Evolutionary conservation across 2,329 filamentous ascomycete genomes (phyloP).

Genomic region (Aureobasidium namibiae): DNA sequence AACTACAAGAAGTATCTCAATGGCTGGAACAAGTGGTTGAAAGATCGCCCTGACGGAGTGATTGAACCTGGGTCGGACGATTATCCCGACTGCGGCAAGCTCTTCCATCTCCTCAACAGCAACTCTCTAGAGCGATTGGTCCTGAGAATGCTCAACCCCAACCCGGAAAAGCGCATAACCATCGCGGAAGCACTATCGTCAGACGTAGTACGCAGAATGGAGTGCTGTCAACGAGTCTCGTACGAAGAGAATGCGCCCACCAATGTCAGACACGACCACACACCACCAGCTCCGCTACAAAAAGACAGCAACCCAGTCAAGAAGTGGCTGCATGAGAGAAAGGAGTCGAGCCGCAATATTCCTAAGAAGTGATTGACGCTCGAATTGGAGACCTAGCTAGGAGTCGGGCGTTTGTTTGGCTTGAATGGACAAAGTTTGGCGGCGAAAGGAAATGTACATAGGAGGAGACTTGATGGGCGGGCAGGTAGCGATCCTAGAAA

Average conservation of each 20-base stretch:
- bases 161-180: slow-evolving; percentile 61
- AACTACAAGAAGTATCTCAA: slow-evolving; percentile 57
- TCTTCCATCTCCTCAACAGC: slow-evolving; percentile 59
- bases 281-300: background rate
- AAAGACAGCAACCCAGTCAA: slow-evolving; percentile 2
- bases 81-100: slow-evolving; percentile 56
- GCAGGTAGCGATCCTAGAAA: background rate
- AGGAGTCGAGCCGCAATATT: background rate
- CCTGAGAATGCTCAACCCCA: slow-evolving; percentile 73
- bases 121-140: slow-evolving; percentile 62
- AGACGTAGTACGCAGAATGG: slow-evolving; percentile 64
- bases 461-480: background rate
- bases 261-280: slow-evolving; percentile 1
- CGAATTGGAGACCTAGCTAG: background rate
- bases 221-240: slow-evolving; percentile 51
- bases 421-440: background rate
- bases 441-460: background rate
- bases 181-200: slow-evolving; percentile 62
- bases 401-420: background rate
- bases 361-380: background rate
- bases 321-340: slow-evolving; percentile 7
- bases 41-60: slow-evolving; percentile 43
- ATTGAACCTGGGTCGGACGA: slow-evolving; percentile 31
- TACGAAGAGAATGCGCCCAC: slow-evolving; percentile 1
- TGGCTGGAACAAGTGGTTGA: slow-evolving; percentile 63